Percentiles rank a stretch among this genome's conserved stretches.
Evolutionary conservation across 768 basidiomycete genomes (phyloP).

Genomic region (Pholiota conissans): DNA sequence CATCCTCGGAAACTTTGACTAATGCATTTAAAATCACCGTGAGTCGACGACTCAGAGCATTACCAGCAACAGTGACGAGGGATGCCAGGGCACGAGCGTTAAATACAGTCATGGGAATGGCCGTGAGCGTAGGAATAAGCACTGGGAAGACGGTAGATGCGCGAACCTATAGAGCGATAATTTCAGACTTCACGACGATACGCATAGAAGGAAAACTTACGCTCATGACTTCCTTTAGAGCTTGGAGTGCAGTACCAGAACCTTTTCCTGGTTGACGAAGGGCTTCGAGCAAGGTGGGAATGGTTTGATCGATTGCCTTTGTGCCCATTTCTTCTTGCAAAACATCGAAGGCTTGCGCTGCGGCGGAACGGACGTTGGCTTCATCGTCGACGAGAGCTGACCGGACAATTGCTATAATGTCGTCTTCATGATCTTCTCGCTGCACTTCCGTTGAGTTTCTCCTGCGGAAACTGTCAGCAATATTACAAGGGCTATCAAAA

Average conservation of each 20-base stretch:
- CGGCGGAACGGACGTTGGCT: conserved; percentile 81
- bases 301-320: conserved; percentile 94
- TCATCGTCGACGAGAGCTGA: conserved; percentile 87
- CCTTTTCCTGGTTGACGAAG: conserved; percentile 90
- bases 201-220: conserved; percentile 59
- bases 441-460: conserved; percentile 82
- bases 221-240: conserved; percentile 91
- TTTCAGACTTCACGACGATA: not conserved
- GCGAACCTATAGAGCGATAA: conserved; percentile 63
- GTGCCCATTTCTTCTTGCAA: conserved; percentile 91
- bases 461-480: conserved; percentile 39
- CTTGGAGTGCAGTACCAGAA: conserved; percentile 94
- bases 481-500: not conserved
- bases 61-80: conserved; percentile 91
- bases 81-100: conserved; percentile 90
- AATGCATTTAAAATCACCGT: conserved; percentile 77
- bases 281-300: conserved; percentile 91
- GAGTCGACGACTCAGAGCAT: conserved; percentile 82
- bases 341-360: conserved; percentile 84
- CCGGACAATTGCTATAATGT: conserved; percentile 85
- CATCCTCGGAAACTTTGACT: conserved; percentile 73
- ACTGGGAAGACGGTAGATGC: conserved; percentile 97
- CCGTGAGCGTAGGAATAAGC: conserved; percentile 89
- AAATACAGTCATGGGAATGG: conserved; percentile 91
- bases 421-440: conserved; percentile 84